Conservation (phyloP, 306 rosid genomes). For the Citrullus colocynthis region DNA sequence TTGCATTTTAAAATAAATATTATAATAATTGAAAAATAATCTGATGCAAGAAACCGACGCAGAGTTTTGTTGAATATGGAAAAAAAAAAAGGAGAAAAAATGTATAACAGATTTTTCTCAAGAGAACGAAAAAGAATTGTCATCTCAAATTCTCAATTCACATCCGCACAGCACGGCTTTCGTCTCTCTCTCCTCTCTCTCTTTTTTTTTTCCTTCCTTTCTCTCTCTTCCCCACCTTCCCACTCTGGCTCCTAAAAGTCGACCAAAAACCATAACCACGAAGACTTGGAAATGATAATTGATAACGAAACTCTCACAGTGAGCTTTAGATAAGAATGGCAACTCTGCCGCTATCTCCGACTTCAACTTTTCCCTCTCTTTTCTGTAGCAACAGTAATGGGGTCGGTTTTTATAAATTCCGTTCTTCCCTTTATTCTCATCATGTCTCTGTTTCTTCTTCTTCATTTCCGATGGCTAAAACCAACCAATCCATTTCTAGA, state of each 20-base stretch:
- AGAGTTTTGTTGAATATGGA: neutral
- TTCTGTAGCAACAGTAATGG: slow-evolving; percentile 1
- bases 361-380: slow-evolving; percentile 13
- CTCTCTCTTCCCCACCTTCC: neutral
- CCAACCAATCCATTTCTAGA: slow-evolving; percentile 15
- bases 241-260: neutral
- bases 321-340: slow-evolving; percentile 26
- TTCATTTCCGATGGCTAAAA: slow-evolving; percentile 1
- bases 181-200: neutral
- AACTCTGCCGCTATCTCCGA: slow-evolving; percentile 39
- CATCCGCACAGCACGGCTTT: neutral
- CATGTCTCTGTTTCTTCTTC: slow-evolving; percentile 19
- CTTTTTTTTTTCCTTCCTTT: neutral
- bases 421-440: slow-evolving; percentile 16
- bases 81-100: neutral
- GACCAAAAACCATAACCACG: neutral
- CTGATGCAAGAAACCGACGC: neutral
- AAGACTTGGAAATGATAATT: neutral
- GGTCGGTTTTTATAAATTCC: slow-evolving; percentile 16
- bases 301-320: neutral
- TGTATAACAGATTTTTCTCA: neutral
- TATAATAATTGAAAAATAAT: neutral
- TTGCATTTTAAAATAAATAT: too few species aligned
- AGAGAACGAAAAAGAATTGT: neutral
- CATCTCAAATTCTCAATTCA: neutral